Evolutionary conservation across 768 basidiomycete genomes (phyloP).

Genomic region (Russula abietina): DNA sequence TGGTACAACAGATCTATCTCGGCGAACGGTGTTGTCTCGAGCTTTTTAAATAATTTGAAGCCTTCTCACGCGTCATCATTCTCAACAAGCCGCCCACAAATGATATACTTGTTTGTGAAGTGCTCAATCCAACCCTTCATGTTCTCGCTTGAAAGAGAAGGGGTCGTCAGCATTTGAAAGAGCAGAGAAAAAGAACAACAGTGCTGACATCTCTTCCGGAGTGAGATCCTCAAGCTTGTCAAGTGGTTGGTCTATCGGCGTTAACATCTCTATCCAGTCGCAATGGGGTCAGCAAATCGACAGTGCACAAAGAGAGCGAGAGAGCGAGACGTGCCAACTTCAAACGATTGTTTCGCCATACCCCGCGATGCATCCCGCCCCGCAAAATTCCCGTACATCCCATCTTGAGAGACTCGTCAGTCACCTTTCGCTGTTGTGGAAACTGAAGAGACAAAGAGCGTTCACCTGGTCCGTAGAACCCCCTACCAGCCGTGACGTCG

Average conservation of each 20-base stretch:
- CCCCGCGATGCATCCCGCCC: constrained; percentile 93
- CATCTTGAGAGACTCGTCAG: constrained; percentile 46
- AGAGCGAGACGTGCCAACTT: constrained; percentile 50
- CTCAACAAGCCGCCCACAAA: constrained; percentile 85
- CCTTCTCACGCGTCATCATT: constrained; percentile 38
- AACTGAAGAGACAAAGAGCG: not conserved
- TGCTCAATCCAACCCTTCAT: constrained; percentile 97
- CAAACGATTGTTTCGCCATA: constrained; percentile 98
- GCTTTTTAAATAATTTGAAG: not conserved
- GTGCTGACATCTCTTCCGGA: constrained; percentile 72
- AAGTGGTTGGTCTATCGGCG: constrained; percentile 77
- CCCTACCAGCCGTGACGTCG: constrained; percentile 84
- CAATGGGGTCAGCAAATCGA: constrained; percentile 4
- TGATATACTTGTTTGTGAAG: constrained; percentile 87
- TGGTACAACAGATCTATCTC: not conserved
- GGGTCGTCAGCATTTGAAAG: not conserved
- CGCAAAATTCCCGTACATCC: constrained; percentile 97
- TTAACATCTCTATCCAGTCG: constrained; percentile 76
- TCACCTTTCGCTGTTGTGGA: not conserved
- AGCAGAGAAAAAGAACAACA: not conserved
- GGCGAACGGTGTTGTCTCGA: not conserved
- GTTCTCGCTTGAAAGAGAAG: constrained; percentile 62
- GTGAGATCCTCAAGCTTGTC: constrained; percentile 78
- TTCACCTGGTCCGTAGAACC: constrained; percentile 94
- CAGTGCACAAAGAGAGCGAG: not conserved